These are phyloP conservation scores for Sporothrix brasiliensis DNA, from an alignment of 2,329 filamentous ascomycete genomes.

Conservation along the genomic window DNA sequence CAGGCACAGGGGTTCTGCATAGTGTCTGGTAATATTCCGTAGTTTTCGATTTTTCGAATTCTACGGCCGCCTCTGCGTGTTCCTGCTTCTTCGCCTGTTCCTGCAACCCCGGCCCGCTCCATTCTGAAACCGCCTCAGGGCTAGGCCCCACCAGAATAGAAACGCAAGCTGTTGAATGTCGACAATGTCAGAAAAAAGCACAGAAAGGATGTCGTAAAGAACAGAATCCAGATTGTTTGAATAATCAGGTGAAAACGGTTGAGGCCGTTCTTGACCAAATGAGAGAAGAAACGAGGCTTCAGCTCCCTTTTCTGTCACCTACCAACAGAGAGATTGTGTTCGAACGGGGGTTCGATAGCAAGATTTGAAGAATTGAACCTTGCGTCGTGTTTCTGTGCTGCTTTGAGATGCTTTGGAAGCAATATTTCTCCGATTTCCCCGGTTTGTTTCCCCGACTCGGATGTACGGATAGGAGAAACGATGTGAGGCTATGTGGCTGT, in stretches of 20 bases:
- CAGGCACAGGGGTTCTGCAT: neutral
- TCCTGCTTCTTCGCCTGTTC: constrained; percentile 1
- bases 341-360: neutral
- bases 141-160: constrained; percentile 15
- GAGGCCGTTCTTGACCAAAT: neutral
- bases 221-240: neutral
- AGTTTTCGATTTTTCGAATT: neutral
- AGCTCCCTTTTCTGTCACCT: neutral
- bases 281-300: neutral
- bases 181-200: neutral
- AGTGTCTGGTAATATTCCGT: no score
- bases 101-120: constrained; percentile 25
- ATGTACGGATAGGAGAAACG: neutral
- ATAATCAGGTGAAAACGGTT: neutral
- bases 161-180: neutral
- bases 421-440: neutral
- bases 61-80: neutral
- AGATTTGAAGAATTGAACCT: neutral
- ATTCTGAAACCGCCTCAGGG: constrained; percentile 28
- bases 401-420: constrained; percentile 12
- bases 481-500: neutral
- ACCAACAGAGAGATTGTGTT: neutral
- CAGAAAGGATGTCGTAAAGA: no score
- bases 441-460: constrained; percentile 1
- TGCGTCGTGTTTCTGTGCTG: neutral